Evolutionary conservation across 2,329 filamentous ascomycete species (phyloP).

Genomic region (Colletotrichum lini): DNA sequence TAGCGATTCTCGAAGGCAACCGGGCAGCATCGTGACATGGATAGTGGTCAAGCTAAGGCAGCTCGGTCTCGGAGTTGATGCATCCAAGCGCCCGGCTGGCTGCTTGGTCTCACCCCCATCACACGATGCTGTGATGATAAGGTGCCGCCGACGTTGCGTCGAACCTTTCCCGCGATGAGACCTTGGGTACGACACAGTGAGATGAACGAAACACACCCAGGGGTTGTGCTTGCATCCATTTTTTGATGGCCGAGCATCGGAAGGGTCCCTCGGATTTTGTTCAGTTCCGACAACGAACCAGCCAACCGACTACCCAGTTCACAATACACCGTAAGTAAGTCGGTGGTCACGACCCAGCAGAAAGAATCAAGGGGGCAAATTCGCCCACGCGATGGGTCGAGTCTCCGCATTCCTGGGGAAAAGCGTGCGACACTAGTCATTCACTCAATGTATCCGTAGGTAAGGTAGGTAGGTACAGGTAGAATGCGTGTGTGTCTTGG

Average conservation of each 20-base stretch:
- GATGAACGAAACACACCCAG: constrained; percentile 12
- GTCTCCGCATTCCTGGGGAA: too few species aligned
- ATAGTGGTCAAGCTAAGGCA: constrained; percentile 32
- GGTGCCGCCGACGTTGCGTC: constrained; percentile 12
- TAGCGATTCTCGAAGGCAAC: constrained; percentile 36
- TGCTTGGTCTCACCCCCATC: constrained; percentile 24
- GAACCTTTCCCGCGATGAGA: constrained; percentile 10
- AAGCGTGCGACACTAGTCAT: too few species aligned
- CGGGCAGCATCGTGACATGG: constrained; percentile 27
- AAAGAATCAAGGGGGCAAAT: too few species aligned
- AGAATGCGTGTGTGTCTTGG: constrained; percentile 2
- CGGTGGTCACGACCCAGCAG: too few species aligned
- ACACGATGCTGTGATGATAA: constrained; percentile 17
- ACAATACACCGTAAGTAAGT: too few species aligned
- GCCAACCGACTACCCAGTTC: too few species aligned
- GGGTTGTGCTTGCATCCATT: not conserved
- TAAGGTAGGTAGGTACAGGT: not conserved
- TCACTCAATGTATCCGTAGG: not conserved
- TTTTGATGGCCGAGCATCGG: not conserved
- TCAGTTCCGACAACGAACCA: too few species aligned
- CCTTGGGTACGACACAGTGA: constrained; percentile 18
- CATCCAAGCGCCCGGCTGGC: constrained; percentile 21
- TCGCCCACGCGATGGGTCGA: too few species aligned
- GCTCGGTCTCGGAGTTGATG: constrained; percentile 30
- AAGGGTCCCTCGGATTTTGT: too few species aligned